A percentile compares a stretch with the other conserved stretches of the same genome.
These are phyloP conservation scores for Metschnikowia picachoensis DNA, from an alignment of 805 yeast genomes.

Conservation along the genomic window DNA sequence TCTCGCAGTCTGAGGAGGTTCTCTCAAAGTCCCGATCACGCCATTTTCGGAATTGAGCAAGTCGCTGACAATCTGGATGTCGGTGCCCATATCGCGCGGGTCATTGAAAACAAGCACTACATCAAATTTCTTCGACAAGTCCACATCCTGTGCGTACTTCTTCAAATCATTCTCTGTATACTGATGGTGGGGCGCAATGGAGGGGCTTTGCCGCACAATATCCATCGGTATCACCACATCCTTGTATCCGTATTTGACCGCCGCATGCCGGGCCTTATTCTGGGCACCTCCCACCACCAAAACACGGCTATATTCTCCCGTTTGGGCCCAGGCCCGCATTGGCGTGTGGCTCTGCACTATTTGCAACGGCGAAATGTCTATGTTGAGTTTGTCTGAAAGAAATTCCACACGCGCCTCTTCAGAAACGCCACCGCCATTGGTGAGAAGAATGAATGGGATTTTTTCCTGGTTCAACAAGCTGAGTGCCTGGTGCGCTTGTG, in stretches of 20 bases:
- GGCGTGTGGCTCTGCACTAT: constrained; percentile 89
- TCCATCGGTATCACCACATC: constrained; percentile 75
- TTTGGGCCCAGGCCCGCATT: constrained; percentile 53
- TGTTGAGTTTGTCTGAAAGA: constrained; percentile 43
- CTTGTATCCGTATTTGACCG: constrained; percentile 70
- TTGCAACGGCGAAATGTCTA: constrained; percentile 53
- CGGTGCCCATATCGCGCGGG: constrained; percentile 85
- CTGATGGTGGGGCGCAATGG: constrained; percentile 67
- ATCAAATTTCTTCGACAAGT: constrained; percentile 48
- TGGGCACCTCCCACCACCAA: constrained; percentile 81
- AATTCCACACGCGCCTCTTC: constrained; percentile 59
- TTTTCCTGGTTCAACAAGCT: constrained; percentile 46
- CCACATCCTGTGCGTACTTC: constrained; percentile 33
- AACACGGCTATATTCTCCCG: constrained; percentile 50
- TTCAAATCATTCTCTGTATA: constrained; percentile 44
- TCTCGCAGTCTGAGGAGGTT: constrained; percentile 6
- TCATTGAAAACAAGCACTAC: constrained; percentile 83
- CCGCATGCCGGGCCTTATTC: constrained; percentile 68
- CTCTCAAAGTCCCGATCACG: constrained; percentile 55
- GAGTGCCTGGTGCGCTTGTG: constrained; percentile 61
- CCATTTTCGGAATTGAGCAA: constrained; percentile 63
- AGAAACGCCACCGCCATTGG: constrained; percentile 85
- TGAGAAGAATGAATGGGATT: constrained; percentile 77
- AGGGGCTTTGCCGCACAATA: constrained; percentile 52
- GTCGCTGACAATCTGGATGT: constrained; percentile 73